Percentiles rank a stretch among this genome's conserved stretches.
phyloP scores from a whole-genome alignment of 306 rosid genomes.

The Hippophae gyantsensis region DNA sequence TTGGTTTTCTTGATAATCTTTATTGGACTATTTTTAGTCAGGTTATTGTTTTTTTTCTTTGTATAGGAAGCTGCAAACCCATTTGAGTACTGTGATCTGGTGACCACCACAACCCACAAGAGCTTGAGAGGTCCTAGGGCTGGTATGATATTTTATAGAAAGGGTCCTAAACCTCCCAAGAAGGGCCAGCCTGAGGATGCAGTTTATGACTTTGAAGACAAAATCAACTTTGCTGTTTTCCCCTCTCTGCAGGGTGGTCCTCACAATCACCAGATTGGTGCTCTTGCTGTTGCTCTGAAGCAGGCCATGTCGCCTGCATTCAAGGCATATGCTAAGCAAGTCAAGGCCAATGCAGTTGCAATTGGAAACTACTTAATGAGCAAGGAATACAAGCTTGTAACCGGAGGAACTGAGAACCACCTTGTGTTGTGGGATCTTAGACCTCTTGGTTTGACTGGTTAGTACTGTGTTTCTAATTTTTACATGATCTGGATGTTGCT shows the following conservation, averaged over 20 bases:
- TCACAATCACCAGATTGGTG: conserved; percentile 94
- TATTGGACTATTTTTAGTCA: conserved; percentile 1
- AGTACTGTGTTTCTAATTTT: background rate
- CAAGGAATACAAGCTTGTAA: conserved; percentile 88
- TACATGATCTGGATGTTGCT: background rate
- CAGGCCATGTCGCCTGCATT: conserved; percentile 64
- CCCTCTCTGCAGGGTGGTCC: conserved; percentile 98
- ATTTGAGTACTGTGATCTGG: conserved; percentile 78
- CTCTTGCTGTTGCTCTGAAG: conserved; percentile 87
- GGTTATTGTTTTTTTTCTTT: background rate
- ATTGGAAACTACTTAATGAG: conserved; percentile 63
- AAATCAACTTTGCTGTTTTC: conserved; percentile 84
- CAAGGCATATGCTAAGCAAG: conserved; percentile 86
- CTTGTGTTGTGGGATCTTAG: conserved; percentile 98
- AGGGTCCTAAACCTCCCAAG: conserved; percentile 92
- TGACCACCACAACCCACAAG: conserved; percentile 91
- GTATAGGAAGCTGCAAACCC: conserved; percentile 77
- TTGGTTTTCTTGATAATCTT: background rate
- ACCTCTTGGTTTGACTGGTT: conserved; percentile 94
- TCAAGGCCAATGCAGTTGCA: conserved; percentile 91
- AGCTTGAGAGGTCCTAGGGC: conserved; percentile 95
- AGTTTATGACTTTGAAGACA: conserved; percentile 79
- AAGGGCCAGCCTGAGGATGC: conserved; percentile 90
- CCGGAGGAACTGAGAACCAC: conserved; percentile 94
- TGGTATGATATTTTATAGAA: conserved; percentile 87